phyloP scores from a whole-genome alignment of 2,329 filamentous ascomycete species.

The Phaeosphaeria sp. region DNA sequence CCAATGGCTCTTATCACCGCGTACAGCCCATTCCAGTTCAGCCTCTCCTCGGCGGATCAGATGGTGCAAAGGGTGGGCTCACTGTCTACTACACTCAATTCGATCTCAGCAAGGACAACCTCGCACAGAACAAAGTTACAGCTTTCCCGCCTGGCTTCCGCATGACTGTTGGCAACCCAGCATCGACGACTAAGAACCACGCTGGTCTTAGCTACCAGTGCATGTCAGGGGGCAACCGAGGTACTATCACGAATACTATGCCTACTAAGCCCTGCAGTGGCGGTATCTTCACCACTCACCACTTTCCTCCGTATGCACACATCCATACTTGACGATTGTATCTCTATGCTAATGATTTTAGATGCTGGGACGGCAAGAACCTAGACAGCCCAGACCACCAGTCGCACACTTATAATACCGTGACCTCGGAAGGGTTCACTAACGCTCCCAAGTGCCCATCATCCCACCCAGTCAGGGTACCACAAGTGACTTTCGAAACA shows the following conservation, averaged over 20 bases:
- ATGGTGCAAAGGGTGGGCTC: slow-evolving; percentile 30
- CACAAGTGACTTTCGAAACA: slow-evolving; percentile 34
- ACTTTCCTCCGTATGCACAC: slow-evolving; percentile 34
- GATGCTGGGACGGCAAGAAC: slow-evolving; percentile 45
- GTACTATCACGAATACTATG: slow-evolving; percentile 21
- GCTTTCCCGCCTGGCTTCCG: slow-evolving; percentile 24
- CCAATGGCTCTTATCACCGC: slow-evolving; percentile 35
- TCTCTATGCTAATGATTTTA: slow-evolving; percentile 9
- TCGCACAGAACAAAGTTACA: slow-evolving; percentile 24
- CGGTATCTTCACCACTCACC: slow-evolving; percentile 33
- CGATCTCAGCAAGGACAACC: slow-evolving; percentile 41
- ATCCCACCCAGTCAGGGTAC: slow-evolving; percentile 28
- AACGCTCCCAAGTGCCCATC: slow-evolving; percentile 30
- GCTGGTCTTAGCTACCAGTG: slow-evolving; percentile 34
- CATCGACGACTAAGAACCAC: slow-evolving; percentile 26
- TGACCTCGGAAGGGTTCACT: slow-evolving; percentile 24
- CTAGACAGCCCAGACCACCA: slow-evolving; percentile 61
- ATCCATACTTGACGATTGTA: no score
- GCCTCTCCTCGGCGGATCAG: slow-evolving; percentile 29
- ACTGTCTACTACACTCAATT: slow-evolving; percentile 41
- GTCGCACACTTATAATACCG: slow-evolving; percentile 51
- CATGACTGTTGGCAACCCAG: slow-evolving; percentile 40
- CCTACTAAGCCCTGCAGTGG: slow-evolving; percentile 32
- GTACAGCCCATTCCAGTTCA: slow-evolving; percentile 30
- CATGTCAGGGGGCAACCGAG: slow-evolving; percentile 25